Base-by-base conservation (phyloP, 2,329 filamentous ascomycete species). In the Parascedosporium putredinis region DNA sequence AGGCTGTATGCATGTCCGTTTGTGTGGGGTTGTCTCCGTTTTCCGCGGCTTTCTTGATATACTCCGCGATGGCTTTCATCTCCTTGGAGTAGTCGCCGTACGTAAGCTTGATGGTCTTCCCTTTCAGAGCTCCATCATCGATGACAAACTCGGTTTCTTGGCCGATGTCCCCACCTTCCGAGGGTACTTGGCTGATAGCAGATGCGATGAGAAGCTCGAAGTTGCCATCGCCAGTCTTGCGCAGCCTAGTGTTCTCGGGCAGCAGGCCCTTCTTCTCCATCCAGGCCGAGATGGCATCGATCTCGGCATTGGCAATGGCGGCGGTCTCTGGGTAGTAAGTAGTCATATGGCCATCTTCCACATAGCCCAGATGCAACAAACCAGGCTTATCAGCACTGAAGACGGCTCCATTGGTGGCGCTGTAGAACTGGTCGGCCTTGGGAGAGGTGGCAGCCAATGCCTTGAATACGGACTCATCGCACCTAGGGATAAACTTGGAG, bases 291-390 rank as follows among this genome's bases (percentile, higher is more conserved):
- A 91, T 74, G 16, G 79, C 78, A 40, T 76, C 76, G 51, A 93
- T 88, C 62, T 91, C 87, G 29, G 75, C 72, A 65, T 88, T 81
- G 34, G 81, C 87, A 60, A 93, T 89, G 42, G 73, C 70, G 6
- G 83, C 73, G 4, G 85, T 89, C 54, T 87, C 78, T 1, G 86
- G 87, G 63, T 91, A 93, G 65, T 91, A 93, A 1, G 83, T 86
- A 3, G 84, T 88, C 75, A 89, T 75, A 64, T 91, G 85, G 27
- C 85, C 85, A 25, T 81, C 74, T 31, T 86, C 83, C 1, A 80
- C 74, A 62, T 86, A 90, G 36, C 87, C 87, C 23, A 93, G 69
- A 59, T 90, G 84, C 75, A 91, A 80, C 54, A 85, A 69, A 14
- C 76, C 75, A 27, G 77, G 70, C 53, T 80, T 76, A 52, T 76